Evolutionary conservation across 768 basidiomycete genomes (phyloP), one percentile per base, ranked within the genome.

Genomic region (Obba rivulosa): DNA sequence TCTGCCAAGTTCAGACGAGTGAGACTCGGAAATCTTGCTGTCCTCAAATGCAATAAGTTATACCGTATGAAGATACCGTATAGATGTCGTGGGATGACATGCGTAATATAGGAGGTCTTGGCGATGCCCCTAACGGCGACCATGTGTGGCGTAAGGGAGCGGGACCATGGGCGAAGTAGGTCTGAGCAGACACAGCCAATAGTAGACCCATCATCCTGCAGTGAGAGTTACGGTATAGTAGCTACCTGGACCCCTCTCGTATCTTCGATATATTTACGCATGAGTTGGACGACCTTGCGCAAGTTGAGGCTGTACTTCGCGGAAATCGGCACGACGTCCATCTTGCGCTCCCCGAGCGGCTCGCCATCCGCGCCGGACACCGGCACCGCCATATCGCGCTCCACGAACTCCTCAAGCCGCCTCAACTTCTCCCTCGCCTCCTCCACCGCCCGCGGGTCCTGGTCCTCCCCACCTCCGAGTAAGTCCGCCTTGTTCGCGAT

Each of bases 401-500:
- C 62, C 0, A 85, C 84, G 47, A 74, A 83, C 47, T 74, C 69
- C 60, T 85, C 78, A 45, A 91, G 62, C 28, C 57, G 69, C 25
- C 46, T 57, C 42, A 88, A 69, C 62, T 87, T 89, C 23, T 65
- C 69, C 54, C 72, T 74, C 4, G 83, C 85, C 34, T 69, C 72
- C 34, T 68, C 65, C 7, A 85, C 74, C 5, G 74, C 73, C 14
- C 61, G 66, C n/a, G 66, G 64, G 23, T 75, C 72, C 10, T 69
- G 75, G 9, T 72, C 72, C 10, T 54, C 61, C 5, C 22, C 14
- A 0, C 67, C 73, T 2, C 72, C 87, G 2, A 95, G 76, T 25
- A 90, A 63, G 68, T 99, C 96, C 0, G 92, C 96, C 66, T 99
- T 99, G 73, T 97, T 99, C 22, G 91, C 88, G 16, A 98, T 72